Percentiles rank a stretch among this genome's conserved stretches.
phyloP scores from a whole-genome alignment of 2,329 filamentous ascomycete species.

The Exserohilum turcica region DNA sequence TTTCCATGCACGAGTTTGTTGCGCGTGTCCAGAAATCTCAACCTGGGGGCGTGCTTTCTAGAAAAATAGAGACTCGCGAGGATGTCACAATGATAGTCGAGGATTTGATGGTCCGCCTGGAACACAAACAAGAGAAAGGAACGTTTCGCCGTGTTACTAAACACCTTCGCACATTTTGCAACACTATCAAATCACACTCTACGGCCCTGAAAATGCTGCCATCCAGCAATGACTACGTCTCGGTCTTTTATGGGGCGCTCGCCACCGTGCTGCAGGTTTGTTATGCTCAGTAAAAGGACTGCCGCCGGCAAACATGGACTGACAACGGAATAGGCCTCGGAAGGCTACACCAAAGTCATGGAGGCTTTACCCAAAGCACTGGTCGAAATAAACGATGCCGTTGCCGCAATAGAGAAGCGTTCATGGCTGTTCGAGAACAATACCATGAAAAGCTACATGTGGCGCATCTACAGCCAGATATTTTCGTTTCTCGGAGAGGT shows the following conservation, averaged over 20 bases:
- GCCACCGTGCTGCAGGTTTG: neutral
- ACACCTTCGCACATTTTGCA: neutral
- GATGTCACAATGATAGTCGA: neutral
- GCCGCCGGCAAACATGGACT: neutral
- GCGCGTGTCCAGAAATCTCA: neutral
- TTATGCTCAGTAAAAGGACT: neutral
- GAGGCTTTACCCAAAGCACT: neutral
- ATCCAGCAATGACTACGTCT: neutral
- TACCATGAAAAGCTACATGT: neutral
- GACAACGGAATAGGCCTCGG: neutral
- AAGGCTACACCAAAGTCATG: neutral
- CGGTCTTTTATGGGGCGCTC: neutral
- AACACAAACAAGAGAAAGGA: neutral
- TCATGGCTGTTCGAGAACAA: neutral
- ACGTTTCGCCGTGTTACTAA: neutral
- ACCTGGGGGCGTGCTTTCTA: neutral
- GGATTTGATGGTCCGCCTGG: neutral
- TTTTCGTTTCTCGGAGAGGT: neutral
- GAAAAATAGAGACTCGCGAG: neutral
- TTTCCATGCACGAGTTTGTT: neutral
- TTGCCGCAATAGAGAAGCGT: neutral
- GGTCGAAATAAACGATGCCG: neutral
- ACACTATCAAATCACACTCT: neutral
- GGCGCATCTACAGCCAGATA: conserved; percentile 1
- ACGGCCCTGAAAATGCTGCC: neutral